These are phyloP conservation scores for Blastomyces percursus DNA, from an alignment of 2,329 filamentous ascomycete genomes.

Conservation along the genomic window DNA sequence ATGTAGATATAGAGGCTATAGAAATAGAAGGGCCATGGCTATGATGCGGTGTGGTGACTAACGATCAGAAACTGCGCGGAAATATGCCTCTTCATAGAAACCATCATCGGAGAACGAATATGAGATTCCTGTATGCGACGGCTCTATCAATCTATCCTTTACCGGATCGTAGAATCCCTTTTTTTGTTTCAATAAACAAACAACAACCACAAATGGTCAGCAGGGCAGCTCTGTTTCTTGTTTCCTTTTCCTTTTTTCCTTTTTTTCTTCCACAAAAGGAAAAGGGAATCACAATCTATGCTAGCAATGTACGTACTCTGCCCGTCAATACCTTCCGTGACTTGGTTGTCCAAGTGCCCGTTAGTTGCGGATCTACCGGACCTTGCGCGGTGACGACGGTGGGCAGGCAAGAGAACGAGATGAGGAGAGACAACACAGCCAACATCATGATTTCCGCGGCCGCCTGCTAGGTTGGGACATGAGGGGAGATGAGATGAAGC, in stretches of 20 bases:
- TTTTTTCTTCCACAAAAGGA: not conserved
- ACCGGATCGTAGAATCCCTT: conserved; percentile 60
- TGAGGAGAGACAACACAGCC: conserved; percentile 5
- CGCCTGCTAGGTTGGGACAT: not conserved
- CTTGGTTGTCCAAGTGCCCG: conserved; percentile 65
- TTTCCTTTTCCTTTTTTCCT: no score
- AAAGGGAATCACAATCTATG: not conserved
- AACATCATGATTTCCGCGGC: conserved; percentile 2
- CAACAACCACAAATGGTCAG: conserved; percentile 7
- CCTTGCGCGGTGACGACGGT: conserved; percentile 22
- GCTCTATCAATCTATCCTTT: conserved; percentile 56
- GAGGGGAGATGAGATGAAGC: not conserved
- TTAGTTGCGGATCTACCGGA: conserved; percentile 40
- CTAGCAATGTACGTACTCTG: conserved; percentile 42
- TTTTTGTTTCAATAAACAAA: conserved; percentile 1
- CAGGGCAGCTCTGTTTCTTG: not conserved
- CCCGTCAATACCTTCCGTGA: conserved; percentile 58
- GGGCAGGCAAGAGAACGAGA: conserved; percentile 1
- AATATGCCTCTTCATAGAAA: conserved; percentile 58
- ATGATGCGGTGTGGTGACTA: conserved; percentile 23
- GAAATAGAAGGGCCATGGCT: no score
- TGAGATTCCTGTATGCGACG: conserved; percentile 55
- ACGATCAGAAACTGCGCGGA: conserved; percentile 59
- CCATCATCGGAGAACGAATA: conserved; percentile 63
- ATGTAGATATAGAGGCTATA: not conserved